Percentiles rank a stretch among this genome's conserved stretches.
Evolutionary conservation across 148 eudicot species (phyloP).

Genomic region (Rhododendron henanense): DNA sequence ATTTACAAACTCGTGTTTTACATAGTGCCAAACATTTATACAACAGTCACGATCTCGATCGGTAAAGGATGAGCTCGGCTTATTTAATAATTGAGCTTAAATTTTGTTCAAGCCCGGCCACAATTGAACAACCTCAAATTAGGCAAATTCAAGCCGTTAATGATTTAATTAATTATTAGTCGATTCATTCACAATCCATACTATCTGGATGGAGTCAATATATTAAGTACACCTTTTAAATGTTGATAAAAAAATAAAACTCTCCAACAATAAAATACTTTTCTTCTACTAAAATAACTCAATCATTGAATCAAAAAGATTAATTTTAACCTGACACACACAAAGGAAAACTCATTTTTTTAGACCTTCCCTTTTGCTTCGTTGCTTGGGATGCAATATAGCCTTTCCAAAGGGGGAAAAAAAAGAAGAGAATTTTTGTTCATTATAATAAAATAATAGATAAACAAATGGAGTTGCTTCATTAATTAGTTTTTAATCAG

Average conservation of each 20-base stretch:
- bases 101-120: not conserved
- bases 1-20: too few species aligned
- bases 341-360: not conserved
- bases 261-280: not conserved
- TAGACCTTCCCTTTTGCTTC: conserved; percentile 7
- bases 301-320: conserved; percentile 51
- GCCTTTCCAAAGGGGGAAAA: not conserved
- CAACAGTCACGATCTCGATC: too few species aligned
- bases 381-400: conserved; percentile 31
- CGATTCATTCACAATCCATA: not conserved
- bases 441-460: conserved; percentile 6
- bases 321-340: conserved; percentile 28
- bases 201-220: not conserved
- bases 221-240: not conserved
- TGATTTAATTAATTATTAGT: not conserved
- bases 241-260: not conserved
- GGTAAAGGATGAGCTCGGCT: not conserved
- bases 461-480: conserved; percentile 1
- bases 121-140: not conserved
- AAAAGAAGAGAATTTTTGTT: not conserved
- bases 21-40: too few species aligned
- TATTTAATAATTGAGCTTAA: not conserved
- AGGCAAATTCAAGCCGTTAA: not conserved
- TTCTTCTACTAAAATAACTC: not conserved
- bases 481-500: not conserved